Evolutionary conservation across 495 filamentous ascomycete species (phyloP).

Genomic region (Lophiostoma macrostomum): DNA sequence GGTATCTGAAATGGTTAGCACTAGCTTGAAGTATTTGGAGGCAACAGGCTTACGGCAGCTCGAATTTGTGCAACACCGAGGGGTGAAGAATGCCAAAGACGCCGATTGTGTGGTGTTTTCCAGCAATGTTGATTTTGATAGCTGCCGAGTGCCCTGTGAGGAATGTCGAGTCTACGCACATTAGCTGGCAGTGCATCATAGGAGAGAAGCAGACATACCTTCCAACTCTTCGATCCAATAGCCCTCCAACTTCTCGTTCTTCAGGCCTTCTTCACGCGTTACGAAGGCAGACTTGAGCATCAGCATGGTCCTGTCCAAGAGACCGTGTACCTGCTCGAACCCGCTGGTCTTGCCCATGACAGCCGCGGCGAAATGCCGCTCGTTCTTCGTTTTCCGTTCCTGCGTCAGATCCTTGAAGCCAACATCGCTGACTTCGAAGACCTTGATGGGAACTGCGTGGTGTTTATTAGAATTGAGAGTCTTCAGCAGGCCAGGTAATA

Average conservation of each 20-base stretch:
- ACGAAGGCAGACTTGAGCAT: constrained; percentile 87
- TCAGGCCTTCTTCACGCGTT: constrained; percentile 66
- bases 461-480: constrained; percentile 93
- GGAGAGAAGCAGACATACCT: constrained; percentile 46
- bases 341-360: constrained; percentile 93
- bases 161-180: constrained; percentile 70
- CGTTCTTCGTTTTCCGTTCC: constrained; percentile 85
- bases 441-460: constrained; percentile 82
- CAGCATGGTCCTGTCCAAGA: constrained; percentile 84
- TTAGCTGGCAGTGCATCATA: background rate
- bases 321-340: constrained; percentile 93
- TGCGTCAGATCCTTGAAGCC: constrained; percentile 75
- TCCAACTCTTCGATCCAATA: constrained; percentile 95
- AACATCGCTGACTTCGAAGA: constrained; percentile 91
- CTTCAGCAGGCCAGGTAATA: constrained; percentile 90
- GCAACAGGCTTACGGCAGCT: constrained; percentile 63
- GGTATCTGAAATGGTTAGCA: constrained; percentile 56
- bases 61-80: constrained; percentile 87
- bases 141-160: constrained; percentile 85
- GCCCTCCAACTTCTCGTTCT: constrained; percentile 50
- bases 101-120: constrained; percentile 71
- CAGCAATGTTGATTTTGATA: constrained; percentile 68
- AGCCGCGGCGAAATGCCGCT: constrained; percentile 91
- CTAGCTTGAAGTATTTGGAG: background rate
- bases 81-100: constrained; percentile 92